Evolutionary conservation across 1,284 basidiomycete genomes (phyloP).

Genomic region (Gomphus sp.): DNA sequence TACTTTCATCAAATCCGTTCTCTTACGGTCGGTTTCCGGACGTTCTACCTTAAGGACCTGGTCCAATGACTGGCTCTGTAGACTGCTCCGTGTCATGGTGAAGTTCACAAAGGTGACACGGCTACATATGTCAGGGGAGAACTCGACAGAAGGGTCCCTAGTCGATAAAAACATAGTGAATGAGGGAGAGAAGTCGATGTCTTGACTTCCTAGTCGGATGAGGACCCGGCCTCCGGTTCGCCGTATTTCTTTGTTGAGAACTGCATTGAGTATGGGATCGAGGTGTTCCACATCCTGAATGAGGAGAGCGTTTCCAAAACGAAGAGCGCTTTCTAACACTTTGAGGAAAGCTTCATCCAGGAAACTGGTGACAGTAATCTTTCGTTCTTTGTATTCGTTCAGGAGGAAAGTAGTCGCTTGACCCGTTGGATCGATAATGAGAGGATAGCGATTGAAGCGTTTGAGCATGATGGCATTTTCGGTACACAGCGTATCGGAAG

Average conservation of each 20-base stretch:
- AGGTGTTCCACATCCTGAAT: slow-evolving; percentile 98
- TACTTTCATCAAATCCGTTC: slow-evolving; percentile 97
- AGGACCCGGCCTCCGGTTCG: slow-evolving; percentile 95
- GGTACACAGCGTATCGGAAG: slow-evolving; percentile 90
- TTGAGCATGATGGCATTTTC: slow-evolving; percentile 99
- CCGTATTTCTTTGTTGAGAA: slow-evolving; percentile 94
- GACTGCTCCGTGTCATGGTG: slow-evolving; percentile 97
- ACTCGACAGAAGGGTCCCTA: slow-evolving; percentile 93
- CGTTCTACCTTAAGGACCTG: slow-evolving; percentile 96
- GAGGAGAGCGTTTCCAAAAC: slow-evolving; percentile 95
- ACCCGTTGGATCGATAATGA: slow-evolving; percentile 99
- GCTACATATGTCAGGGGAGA: slow-evolving; percentile 97
- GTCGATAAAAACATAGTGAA: slow-evolving; percentile 99
- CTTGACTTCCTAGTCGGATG: slow-evolving; percentile 96
- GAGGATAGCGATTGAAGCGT: slow-evolving; percentile 94
- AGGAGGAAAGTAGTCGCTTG: slow-evolving; percentile 93
- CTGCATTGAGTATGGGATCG: slow-evolving; percentile 96
- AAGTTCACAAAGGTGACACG: slow-evolving; percentile 99
- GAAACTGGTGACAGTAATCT: slow-evolving; percentile 98
- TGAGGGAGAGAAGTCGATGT: slow-evolving; percentile 98
- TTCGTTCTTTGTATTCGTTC: slow-evolving; percentile 92
- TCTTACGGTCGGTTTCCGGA: slow-evolving; percentile 93
- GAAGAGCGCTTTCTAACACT: slow-evolving; percentile 95
- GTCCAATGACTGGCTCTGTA: slow-evolving; percentile 96
- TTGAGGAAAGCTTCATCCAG: slow-evolving; percentile 98